phyloP scores from a whole-genome alignment of 2,329 filamentous ascomycete species.

The Ophiostoma sp. region DNA sequence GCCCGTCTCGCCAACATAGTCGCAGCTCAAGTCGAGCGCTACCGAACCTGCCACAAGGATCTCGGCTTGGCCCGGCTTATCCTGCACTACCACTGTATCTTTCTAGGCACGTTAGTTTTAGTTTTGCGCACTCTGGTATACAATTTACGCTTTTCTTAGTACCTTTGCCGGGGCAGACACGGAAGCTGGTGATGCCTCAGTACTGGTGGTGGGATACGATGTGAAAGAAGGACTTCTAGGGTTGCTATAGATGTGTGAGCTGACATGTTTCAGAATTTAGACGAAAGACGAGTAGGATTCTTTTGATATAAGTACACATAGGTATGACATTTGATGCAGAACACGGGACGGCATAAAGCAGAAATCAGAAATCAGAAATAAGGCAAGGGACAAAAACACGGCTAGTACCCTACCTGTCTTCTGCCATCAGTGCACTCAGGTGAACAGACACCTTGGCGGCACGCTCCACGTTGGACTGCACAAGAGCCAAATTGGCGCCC shows the following conservation, averaged over 20 bases:
- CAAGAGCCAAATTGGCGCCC: constrained; percentile 63
- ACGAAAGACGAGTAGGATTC: not conserved
- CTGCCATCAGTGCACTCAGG: constrained; percentile 33
- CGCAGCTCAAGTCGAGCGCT: constrained; percentile 81
- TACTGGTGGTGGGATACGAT: constrained; percentile 16
- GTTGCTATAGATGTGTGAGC: constrained; percentile 7
- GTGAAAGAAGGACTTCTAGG: constrained; percentile 14
- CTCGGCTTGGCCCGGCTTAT: constrained; percentile 40
- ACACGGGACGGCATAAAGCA: not conserved
- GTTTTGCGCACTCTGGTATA: not conserved
- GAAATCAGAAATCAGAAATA: not conserved
- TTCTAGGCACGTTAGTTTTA: not conserved
- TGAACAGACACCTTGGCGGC: constrained; percentile 52
- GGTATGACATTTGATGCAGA: not conserved
- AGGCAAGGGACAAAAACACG: not conserved
- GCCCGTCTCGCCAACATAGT: constrained; percentile 48
- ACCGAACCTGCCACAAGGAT: constrained; percentile 89
- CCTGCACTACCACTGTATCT: not conserved
- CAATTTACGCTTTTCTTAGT: not conserved
- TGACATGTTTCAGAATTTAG: not conserved
- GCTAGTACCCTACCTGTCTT: constrained; percentile 9
- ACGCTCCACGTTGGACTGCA: constrained; percentile 49
- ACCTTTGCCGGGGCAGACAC: not conserved
- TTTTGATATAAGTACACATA: constrained; percentile 10
- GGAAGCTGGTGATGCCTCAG: not conserved